A percentile compares a stretch with the other conserved stretches of the same genome.
phyloP scores from a whole-genome alignment of 2,329 filamentous ascomycete species.

The Macroventuria anomochaeta region DNA sequence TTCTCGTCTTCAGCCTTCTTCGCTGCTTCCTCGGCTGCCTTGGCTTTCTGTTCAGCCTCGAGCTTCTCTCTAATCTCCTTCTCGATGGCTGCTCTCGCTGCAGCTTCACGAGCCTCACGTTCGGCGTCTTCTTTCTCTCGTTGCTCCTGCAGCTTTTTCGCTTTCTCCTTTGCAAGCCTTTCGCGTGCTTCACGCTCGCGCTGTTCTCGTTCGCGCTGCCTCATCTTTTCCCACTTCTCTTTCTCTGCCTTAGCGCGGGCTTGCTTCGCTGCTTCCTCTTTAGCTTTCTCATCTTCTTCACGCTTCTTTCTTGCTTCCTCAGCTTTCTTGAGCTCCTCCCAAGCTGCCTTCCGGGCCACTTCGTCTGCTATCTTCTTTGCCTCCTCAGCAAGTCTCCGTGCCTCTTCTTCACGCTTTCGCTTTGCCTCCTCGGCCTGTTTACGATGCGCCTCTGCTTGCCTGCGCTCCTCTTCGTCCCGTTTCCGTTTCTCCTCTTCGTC shows the following conservation, averaged over 20 bases:
- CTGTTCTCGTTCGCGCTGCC: constrained; percentile 56
- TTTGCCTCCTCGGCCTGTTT: constrained; percentile 51
- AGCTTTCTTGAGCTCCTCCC: constrained; percentile 46
- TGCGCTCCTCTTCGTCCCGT: constrained; percentile 38
- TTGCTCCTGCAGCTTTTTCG: constrained; percentile 49
- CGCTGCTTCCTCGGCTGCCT: constrained; percentile 49
- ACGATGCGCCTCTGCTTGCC: constrained; percentile 36
- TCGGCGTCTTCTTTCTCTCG: constrained; percentile 52
- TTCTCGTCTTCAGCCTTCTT: constrained; percentile 49
- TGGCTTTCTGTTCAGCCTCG: constrained; percentile 49
- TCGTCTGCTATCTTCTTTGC: constrained; percentile 55
- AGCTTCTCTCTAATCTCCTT: constrained; percentile 53
- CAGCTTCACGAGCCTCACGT: constrained; percentile 44
- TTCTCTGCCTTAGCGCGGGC: constrained; percentile 57
- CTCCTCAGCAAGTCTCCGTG: constrained; percentile 52
- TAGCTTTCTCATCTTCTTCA: constrained; percentile 52
- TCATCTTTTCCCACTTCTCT: constrained; percentile 59
- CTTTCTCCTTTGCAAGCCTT: constrained; percentile 51
- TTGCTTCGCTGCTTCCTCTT: constrained; percentile 56
- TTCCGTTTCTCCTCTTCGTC: constrained; percentile 35
- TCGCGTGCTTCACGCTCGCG: constrained; percentile 58
- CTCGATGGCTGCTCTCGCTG: constrained; percentile 46
- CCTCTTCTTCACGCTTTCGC: constrained; percentile 51
- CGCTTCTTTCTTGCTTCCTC: constrained; percentile 44
- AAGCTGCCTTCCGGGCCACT: constrained; percentile 52